Conservation (phyloP, 176 grass and related monocot genomes). For the Aegilops umbellulata region DNA sequence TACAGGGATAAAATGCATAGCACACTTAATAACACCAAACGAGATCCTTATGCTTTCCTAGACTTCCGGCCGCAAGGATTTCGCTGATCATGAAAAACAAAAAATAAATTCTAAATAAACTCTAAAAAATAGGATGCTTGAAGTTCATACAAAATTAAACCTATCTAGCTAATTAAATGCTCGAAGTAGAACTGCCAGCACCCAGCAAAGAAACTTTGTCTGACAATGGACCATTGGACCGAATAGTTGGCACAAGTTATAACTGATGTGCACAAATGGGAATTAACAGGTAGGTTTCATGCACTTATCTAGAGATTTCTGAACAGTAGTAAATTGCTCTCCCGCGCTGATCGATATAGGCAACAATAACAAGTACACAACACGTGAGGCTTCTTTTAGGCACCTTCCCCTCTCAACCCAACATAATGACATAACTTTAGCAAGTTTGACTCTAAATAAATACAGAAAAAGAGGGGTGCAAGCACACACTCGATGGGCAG, state of each 20-base stretch:
- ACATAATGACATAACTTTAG: neutral
- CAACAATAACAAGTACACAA: neutral
- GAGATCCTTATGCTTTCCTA: neutral
- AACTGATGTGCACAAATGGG: neutral
- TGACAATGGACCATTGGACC: no score
- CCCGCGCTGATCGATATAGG: neutral
- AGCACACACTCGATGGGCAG: slow-evolving; percentile 69
- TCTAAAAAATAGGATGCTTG: neutral
- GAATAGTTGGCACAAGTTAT: neutral
- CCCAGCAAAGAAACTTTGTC: slow-evolving; percentile 4
- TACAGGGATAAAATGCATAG: neutral
- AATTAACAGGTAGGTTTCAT: neutral
- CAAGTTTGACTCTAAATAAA: neutral
- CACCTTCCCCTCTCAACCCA: neutral
- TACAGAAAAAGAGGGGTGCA: slow-evolving; percentile 3
- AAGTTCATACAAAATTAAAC: neutral
- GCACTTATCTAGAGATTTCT: neutral
- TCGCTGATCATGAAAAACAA: neutral
- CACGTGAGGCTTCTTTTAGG: neutral
- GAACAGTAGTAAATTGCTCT: neutral
- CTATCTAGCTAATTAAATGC: neutral
- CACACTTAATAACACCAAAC: neutral
- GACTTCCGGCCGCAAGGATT: neutral
- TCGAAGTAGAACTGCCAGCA: neutral
- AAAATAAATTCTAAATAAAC: neutral